A percentile compares a stretch with the other conserved stretches of the same genome.
phyloP scores from a whole-genome alignment of 257 asterid species.

The Hygrophila difformis region DNA sequence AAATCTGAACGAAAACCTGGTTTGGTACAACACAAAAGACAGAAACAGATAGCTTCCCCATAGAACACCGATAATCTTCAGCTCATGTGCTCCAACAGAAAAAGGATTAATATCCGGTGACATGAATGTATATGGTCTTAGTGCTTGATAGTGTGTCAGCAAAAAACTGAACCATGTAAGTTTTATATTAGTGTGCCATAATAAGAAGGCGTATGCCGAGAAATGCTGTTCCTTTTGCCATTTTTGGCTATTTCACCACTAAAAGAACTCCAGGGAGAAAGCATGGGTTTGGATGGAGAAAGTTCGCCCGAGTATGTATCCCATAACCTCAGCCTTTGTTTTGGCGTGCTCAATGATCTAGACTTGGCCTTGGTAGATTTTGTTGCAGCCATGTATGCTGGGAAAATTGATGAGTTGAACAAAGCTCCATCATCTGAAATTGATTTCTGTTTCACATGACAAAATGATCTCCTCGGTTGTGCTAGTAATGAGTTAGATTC shows the following conservation, averaged over 20 bases:
- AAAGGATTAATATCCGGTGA: conserved; percentile 8
- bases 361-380: conserved; percentile 81
- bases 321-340: conserved; percentile 44
- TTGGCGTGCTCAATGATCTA: conserved; percentile 75
- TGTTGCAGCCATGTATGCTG: conserved; percentile 78
- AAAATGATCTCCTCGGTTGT: conserved; percentile 60
- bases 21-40: too few relatives aligned
- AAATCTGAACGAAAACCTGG: too few relatives aligned
- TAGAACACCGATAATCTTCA: conserved; percentile 10
- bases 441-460: conserved; percentile 44
- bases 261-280: conserved; percentile 45
- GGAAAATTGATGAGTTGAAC: conserved; percentile 52
- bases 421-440: conserved; percentile 45
- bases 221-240: conserved; percentile 32
- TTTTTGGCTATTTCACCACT: conserved; percentile 29
- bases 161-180: conserved; percentile 2
- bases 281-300: conserved; percentile 48
- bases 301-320: conserved; percentile 52
- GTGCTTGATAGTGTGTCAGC: conserved; percentile 7
- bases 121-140: conserved; percentile 15
- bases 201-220: conserved; percentile 26
- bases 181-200: too few relatives aligned
- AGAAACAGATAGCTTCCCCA: too few relatives aligned
- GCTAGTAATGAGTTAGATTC: conserved; percentile 40
- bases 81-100: conserved; percentile 7